Base-by-base conservation (phyloP, 345 rosid genomes). In the Mercurialis annua region DNA sequence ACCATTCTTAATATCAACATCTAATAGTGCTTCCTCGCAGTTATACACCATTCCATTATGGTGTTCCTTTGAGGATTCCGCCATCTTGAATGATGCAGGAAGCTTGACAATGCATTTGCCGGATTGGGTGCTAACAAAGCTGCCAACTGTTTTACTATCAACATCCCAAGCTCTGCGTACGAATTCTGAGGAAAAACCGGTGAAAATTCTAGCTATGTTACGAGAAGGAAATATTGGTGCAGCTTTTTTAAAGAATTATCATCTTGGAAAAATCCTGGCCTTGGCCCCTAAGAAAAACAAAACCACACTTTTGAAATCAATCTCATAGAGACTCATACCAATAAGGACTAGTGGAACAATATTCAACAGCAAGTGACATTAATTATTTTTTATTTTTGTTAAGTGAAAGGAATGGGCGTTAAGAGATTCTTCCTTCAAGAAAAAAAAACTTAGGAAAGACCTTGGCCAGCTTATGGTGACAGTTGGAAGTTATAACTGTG, bases 251-350 rank as follows among this genome's bases (percentile, higher is more conserved):
- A 90, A 61, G 81, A 72, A 59, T 80, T 92, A 68, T 92, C 97
- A 47, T 95, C 99, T 6, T 83, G 89, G 78, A 75, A 94, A 68
- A 81, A 88, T 20, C 90, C 84, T 14, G 99, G 88, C 80, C 98
- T 92, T 11, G 88, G 92, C 63, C 93, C 92, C 99, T 94, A 80
- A 18, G 47, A 27, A 73, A 61, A 60, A 75, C 40, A 40, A 51
- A 24, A 46, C 27, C 4, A 48, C 30, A 36, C 26, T 20, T 10
- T 55, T 58, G n/a, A 67, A 78, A 60, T 40, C 34, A 36, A 43
- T 15, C 18, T 33, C 30, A 9, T 11, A 42, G n/a, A n/a, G n/a
- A n/a, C n/a, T 17, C 24, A 48, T 57, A n/a, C n/a, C n/a, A n/a
- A n/a, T 9, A 17, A 26, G 6, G 7, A 60, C 44, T 40, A 14